phyloP scores from a whole-genome alignment of 1,284 basidiomycete genomes.

The Tilletia horrida region DNA sequence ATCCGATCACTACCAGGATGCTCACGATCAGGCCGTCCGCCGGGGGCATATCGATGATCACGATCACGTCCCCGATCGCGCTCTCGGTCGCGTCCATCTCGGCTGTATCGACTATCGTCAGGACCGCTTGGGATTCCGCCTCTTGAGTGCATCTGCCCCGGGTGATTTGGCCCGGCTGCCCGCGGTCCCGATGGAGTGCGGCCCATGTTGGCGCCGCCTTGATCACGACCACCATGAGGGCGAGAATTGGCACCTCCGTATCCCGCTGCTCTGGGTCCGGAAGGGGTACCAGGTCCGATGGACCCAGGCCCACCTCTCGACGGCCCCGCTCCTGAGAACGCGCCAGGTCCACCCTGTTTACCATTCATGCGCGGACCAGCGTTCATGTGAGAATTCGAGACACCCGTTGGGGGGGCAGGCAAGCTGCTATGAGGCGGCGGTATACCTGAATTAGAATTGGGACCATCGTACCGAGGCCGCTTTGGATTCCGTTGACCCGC shows the following conservation, averaged over 20 bases:
- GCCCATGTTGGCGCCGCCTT: background rate
- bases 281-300: background rate
- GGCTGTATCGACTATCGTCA: background rate
- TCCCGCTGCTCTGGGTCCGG: background rate
- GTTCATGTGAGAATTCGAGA: background rate
- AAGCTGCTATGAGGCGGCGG: conserved; percentile 2
- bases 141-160: too few relatives aligned
- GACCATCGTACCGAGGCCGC: conserved; percentile 5
- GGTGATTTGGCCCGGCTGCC: background rate
- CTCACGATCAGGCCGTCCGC: conserved; percentile 1
- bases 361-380: background rate
- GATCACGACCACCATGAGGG: background rate
- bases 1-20: background rate
- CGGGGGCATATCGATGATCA: background rate
- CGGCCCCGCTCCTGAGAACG: too few relatives aligned
- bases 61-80: conserved; percentile 7
- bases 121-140: too few relatives aligned
- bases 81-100: background rate
- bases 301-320: background rate
- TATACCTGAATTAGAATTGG: background rate
- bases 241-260: background rate
- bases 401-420: conserved; percentile 4
- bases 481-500: conserved; percentile 4
- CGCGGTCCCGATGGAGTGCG: conserved; percentile 4
- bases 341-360: background rate